A percentile compares a stretch with the other conserved stretches of the same genome.
Evolutionary conservation across 768 basidiomycete genomes (phyloP).

Genomic region (Mycena capillaripes): DNA sequence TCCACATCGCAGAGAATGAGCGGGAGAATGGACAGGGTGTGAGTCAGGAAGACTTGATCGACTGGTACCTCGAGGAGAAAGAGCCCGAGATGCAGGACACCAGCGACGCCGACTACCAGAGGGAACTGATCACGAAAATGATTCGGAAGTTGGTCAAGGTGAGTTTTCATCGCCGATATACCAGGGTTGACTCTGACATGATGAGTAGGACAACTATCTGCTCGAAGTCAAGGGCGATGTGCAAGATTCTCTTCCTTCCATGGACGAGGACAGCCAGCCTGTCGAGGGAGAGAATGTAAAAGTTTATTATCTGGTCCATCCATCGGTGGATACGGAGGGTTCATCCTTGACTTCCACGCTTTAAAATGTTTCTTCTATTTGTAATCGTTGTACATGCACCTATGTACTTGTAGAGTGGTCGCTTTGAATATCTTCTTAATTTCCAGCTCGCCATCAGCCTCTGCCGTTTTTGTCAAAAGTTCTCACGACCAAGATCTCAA

Average conservation of each 20-base stretch:
- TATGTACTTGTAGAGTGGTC: neutral
- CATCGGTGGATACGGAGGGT: conserved; percentile 82
- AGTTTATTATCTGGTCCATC: conserved; percentile 93
- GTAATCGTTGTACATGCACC: conserved; percentile 31
- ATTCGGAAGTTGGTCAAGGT: conserved; percentile 94
- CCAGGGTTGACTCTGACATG: conserved; percentile 18
- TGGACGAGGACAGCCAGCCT: conserved; percentile 70
- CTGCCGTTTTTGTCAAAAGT: no score
- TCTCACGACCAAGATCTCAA: no score
- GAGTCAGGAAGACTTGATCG: conserved; percentile 92
- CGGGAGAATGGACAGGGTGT: conserved; percentile 81
- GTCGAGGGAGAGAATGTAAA: conserved; percentile 72
- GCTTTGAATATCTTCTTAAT: neutral
- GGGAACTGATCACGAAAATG: conserved; percentile 91
- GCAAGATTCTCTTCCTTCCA: conserved; percentile 81
- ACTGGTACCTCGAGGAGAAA: conserved; percentile 95
- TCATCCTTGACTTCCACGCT: conserved; percentile 58
- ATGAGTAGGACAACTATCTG: conserved; percentile 82
- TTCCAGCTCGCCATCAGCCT: no score
- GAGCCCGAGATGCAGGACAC: conserved; percentile 87
- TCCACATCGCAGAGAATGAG: conserved; percentile 86
- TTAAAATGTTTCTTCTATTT: conserved; percentile 26
- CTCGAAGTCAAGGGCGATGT: conserved; percentile 88
- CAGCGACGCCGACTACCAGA: conserved; percentile 92
- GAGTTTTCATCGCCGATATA: conserved; percentile 33